These are phyloP conservation scores for Madurella mycetomatis DNA, from an alignment of 2,329 filamentous ascomycete genomes.

Conservation along the genomic window DNA sequence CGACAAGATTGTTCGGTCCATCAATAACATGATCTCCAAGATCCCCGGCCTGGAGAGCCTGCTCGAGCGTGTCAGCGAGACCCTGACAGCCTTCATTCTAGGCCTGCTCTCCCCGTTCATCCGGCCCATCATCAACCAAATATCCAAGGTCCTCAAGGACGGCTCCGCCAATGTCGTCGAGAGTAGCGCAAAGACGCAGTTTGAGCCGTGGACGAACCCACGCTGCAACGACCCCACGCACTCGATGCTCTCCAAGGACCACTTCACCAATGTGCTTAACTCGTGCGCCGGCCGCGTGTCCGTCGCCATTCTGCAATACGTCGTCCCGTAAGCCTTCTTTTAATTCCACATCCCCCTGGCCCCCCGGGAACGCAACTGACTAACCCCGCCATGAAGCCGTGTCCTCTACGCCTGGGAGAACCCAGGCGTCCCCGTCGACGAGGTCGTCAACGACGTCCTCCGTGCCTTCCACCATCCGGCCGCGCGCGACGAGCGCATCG, in stretches of 20 bases:
- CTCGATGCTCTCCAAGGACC: constrained; percentile 78
- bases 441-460: constrained; percentile 76
- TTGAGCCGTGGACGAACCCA: constrained; percentile 75
- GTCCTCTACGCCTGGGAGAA: constrained; percentile 93
- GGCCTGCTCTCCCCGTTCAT: constrained; percentile 89
- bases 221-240: constrained; percentile 74
- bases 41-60: constrained; percentile 84
- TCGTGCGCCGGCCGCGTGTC: constrained; percentile 71
- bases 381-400: constrained; percentile 43
- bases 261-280: constrained; percentile 76
- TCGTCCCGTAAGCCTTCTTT: constrained; percentile 60
- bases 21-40: constrained; percentile 82
- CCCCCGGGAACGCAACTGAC: not conserved
- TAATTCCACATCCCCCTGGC: not conserved
- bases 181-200: constrained; percentile 68
- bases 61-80: constrained; percentile 93
- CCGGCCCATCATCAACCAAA: constrained; percentile 82
- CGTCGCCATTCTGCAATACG: constrained; percentile 74
- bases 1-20: constrained; percentile 85
- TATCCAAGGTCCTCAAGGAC: constrained; percentile 77
- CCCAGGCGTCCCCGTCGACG: constrained; percentile 72
- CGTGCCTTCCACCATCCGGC: constrained; percentile 89
- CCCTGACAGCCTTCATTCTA: constrained; percentile 84
- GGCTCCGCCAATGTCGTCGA: constrained; percentile 70
- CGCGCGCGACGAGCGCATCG: constrained; percentile 66